A percentile compares a stretch with the other conserved stretches of the same genome.
phyloP scores from a whole-genome alignment of 495 filamentous ascomycete species.

The Extremus antarcticus region DNA sequence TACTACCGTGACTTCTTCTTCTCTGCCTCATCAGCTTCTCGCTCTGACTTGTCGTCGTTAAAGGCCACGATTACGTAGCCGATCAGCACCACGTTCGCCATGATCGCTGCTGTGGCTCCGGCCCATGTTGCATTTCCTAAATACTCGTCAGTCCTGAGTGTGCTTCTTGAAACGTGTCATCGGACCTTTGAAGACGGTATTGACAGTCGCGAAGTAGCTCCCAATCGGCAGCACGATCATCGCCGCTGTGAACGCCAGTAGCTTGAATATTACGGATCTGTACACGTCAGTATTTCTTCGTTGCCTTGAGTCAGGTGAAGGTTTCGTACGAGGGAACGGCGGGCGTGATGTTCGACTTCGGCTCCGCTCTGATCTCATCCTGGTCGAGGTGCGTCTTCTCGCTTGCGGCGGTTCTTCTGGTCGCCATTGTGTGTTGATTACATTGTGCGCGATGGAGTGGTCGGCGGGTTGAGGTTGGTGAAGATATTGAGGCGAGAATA shows the following conservation, averaged over 20 bases:
- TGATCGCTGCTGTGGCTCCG: constrained; percentile 71
- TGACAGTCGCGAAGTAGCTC: constrained; percentile 72
- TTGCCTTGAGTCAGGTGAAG: neutral
- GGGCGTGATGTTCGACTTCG: constrained; percentile 29
- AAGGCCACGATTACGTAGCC: constrained; percentile 87
- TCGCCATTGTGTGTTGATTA: constrained; percentile 4
- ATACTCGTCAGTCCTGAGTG: too few species aligned
- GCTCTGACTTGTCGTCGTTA: constrained; percentile 70
- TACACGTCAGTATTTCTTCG: constrained; percentile 13
- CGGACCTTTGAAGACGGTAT: constrained; percentile 65
- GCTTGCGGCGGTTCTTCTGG: constrained; percentile 17
- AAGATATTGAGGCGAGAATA: too few species aligned
- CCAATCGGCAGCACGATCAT: constrained; percentile 81
- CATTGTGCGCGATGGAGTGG: neutral
- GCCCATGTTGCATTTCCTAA: constrained; percentile 82
- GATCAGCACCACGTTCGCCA: constrained; percentile 84
- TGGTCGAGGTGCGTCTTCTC: constrained; percentile 25
- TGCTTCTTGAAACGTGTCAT: too few species aligned
- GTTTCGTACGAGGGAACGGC: constrained; percentile 33
- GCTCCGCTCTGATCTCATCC: constrained; percentile 11
- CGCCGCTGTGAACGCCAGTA: constrained; percentile 78
- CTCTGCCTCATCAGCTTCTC: constrained; percentile 41
- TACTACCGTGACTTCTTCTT: constrained; percentile 61
- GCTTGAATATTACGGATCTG: constrained; percentile 80
- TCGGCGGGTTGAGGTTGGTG: neutral